Evolutionary conservation across 345 rosid genomes (phyloP).

Genomic region (Rhizophora apiculata): DNA sequence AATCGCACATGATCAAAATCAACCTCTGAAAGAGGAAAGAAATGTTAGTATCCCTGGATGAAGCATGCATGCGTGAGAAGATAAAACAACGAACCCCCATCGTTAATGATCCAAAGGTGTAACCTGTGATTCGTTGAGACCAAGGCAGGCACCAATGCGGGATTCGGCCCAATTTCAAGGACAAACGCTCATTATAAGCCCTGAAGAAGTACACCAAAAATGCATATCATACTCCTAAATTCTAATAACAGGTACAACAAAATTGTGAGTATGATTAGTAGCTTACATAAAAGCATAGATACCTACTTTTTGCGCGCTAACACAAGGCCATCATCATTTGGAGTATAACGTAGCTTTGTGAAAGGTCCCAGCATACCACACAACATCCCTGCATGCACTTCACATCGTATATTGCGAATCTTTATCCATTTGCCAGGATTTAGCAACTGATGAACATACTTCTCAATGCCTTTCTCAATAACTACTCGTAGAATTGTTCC

Average conservation of each 20-base stretch:
- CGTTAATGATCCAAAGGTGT: background rate
- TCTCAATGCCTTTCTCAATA: constrained; percentile 29
- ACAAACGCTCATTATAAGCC: constrained; percentile 42
- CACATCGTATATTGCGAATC: constrained; percentile 46
- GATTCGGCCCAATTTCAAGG: constrained; percentile 39
- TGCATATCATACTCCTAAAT: no score
- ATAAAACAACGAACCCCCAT: background rate
- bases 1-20: constrained; percentile 43
- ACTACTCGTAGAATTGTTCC: constrained; percentile 70
- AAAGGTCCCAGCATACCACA: constrained; percentile 41
- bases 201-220: constrained; percentile 28
- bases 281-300: background rate
- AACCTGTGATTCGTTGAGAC: constrained; percentile 62
- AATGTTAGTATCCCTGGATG: background rate
- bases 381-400: constrained; percentile 66
- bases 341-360: constrained; percentile 42
- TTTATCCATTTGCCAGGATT: constrained; percentile 61
- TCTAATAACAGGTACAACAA: no score
- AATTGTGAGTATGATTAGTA: background rate
- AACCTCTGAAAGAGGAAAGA: constrained; percentile 45
- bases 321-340: constrained; percentile 37
- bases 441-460: constrained; percentile 38
- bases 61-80: background rate
- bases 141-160: constrained; percentile 67
- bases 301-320: constrained; percentile 48